Conservation (phyloP, 2,329 filamentous ascomycete species). For the Whalleya microplaca region DNA sequence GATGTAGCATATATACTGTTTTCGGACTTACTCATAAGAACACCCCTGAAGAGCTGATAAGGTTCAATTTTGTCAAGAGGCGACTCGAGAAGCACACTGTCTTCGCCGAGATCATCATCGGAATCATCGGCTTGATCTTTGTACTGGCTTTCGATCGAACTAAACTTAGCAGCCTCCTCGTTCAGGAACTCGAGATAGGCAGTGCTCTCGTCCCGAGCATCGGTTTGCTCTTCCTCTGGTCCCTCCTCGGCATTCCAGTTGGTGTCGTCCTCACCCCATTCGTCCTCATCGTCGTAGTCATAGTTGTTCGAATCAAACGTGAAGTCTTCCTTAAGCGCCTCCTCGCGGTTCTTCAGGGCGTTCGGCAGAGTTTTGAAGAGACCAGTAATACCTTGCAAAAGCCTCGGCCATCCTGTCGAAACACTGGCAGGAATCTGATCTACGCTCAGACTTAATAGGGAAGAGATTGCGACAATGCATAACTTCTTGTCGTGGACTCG, state of each 20-base stretch:
- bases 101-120: conserved; percentile 88
- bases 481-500: conserved; percentile 99
- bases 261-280: conserved; percentile 80
- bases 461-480: conserved; percentile 89
- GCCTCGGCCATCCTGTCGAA: conserved; percentile 90
- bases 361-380: conserved; percentile 90
- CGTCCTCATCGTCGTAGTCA: conserved; percentile 74
- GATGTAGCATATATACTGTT: background rate
- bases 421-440: conserved; percentile 90
- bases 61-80: conserved; percentile 95
- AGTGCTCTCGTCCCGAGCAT: conserved; percentile 86
- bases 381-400: conserved; percentile 84
- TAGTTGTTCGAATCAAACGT: conserved; percentile 65
- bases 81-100: conserved; percentile 89
- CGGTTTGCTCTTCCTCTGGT: conserved; percentile 64
- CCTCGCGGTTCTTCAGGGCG: conserved; percentile 89
- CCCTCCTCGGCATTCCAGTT: conserved; percentile 80
- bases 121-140: conserved; percentile 63
- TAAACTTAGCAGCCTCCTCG: conserved; percentile 90
- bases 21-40: conserved; percentile 73
- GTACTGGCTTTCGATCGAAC: conserved; percentile 56
- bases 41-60: conserved; percentile 84
- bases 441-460: conserved; percentile 77
- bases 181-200: conserved; percentile 96
- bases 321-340: conserved; percentile 88